Evolutionary conservation across 2,329 filamentous ascomycete species (phyloP), one percentile per base, ranked within the genome.

Genomic region (Beauveria sp.): DNA sequence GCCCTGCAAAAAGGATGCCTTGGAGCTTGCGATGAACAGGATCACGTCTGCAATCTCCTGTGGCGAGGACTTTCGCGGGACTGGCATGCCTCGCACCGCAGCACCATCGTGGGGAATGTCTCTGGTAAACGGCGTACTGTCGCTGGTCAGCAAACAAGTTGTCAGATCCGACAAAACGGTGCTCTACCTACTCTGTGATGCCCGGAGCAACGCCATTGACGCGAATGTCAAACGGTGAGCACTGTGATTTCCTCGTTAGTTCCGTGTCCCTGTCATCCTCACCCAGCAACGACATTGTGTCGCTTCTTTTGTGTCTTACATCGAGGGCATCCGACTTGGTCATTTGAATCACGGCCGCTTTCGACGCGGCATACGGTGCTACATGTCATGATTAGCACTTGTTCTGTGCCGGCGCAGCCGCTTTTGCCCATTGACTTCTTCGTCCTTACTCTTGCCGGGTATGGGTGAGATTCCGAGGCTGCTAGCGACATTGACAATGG

Each of bases 251-350:
- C 38, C 1, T 14, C 6, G 24, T 55, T 20, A 55, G 40, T 26
- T 20, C 5, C 5, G 24, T 1, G 52, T 4, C 20, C 3, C 10
- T 24, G n/a, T 30, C 28, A 30, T 14, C 30, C 5, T 34, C 30
- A 34, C 5, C 30, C 30, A 34, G 30, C 12, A 14, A 10, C 26
- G 12, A 34, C 30, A 34, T 52, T 40, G n/a, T 20, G 5, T 26
- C 12, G 7, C 22, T 9, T 52, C 3, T 22, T 1, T 3, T 18
- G 12, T 34, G 12, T 67, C 72, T 64, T 58, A 77, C 76, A 65
- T 79, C 76, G 45, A 79, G 75, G n/a, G 78, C 78, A 69, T 79
- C 77, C 55, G 73, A 74, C 62, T 73, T 76, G 3, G 78, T 80
- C 70, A 80, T 69, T 43, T 72, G 72, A 8, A 79, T 74, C 0